A percentile compares a stretch with the other conserved stretches of the same genome.
These are phyloP conservation scores for Solanum chacoense DNA, from an alignment of 305 asterid genomes.

Conservation along the genomic window DNA sequence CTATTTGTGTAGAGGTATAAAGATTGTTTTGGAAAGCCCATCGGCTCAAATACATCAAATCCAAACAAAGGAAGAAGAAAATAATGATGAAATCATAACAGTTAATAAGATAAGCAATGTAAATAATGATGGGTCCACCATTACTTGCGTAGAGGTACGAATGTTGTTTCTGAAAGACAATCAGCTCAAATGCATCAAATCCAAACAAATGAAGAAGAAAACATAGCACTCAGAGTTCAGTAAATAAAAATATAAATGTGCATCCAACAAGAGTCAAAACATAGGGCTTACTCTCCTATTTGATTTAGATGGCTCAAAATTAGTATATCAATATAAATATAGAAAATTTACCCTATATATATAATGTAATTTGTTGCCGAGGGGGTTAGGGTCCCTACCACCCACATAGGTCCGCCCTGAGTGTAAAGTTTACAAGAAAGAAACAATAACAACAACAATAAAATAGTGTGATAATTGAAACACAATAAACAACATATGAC, in stretches of 20 bases:
- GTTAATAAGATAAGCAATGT: neutral
- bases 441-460: no score
- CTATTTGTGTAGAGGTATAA: neutral
- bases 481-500: no score
- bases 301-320: neutral
- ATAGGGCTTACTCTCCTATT: neutral
- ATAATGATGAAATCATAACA: neutral
- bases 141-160: neutral
- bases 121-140: neutral
- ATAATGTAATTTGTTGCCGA: neutral
- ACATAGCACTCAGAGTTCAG: neutral
- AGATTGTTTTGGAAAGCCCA: rapidly evolving
- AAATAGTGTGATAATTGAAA: neutral
- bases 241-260: neutral
- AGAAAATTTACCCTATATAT: no score
- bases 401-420: neutral
- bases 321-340: neutral
- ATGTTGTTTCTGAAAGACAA: no score
- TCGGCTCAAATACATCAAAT: neutral
- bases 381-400: neutral
- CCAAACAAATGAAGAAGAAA: neutral
- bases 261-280: neutral
- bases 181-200: neutral
- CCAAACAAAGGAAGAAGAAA: no score
- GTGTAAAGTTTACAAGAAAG: neutral